Percentiles rank a stretch among this genome's conserved stretches.
These are phyloP conservation scores for Lachancea sp. DNA, from an alignment of 805 yeast species.

Conservation along the genomic window DNA sequence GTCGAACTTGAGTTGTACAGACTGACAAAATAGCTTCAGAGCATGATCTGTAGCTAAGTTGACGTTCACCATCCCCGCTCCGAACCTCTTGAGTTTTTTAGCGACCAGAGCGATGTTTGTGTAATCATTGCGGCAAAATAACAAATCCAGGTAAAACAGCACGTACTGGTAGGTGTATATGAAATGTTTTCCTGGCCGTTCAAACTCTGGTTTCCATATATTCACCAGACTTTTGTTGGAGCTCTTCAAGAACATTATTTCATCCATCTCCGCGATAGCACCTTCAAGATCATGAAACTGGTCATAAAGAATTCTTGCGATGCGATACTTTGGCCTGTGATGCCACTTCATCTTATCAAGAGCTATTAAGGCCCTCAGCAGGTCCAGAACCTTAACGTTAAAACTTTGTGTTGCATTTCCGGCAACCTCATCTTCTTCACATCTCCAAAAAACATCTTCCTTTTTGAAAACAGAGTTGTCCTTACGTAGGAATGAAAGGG, in stretches of 20 bases:
- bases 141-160: conserved; percentile 50
- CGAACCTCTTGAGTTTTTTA: conserved; percentile 70
- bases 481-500: conserved; percentile 34
- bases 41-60: conserved; percentile 27
- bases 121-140: conserved; percentile 49
- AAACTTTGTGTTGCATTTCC: conserved; percentile 28
- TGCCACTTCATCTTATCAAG: conserved; percentile 88
- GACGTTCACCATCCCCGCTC: conserved; percentile 59
- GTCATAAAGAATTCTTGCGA: conserved; percentile 55
- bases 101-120: conserved; percentile 53
- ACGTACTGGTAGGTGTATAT: conserved; percentile 68
- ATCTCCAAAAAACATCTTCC: conserved; percentile 21
- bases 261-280: conserved; percentile 60
- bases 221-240: conserved; percentile 65
- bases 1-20: conserved; percentile 16
- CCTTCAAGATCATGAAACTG: conserved; percentile 45
- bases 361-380: conserved; percentile 42
- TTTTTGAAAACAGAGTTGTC: conserved; percentile 32
- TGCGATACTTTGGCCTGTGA: conserved; percentile 70
- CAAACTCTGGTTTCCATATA: conserved; percentile 91
- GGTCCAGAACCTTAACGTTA: conserved; percentile 37
- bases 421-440: conserved; percentile 14
- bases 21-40: conserved; percentile 17
- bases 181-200: conserved; percentile 90
- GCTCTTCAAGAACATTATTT: conserved; percentile 58